Evolutionary conservation across 371 early-diverging fungal genomes (phyloP), one percentile per base, ranked within the genome.

Genomic region (Mucor plumbeus): DNA sequence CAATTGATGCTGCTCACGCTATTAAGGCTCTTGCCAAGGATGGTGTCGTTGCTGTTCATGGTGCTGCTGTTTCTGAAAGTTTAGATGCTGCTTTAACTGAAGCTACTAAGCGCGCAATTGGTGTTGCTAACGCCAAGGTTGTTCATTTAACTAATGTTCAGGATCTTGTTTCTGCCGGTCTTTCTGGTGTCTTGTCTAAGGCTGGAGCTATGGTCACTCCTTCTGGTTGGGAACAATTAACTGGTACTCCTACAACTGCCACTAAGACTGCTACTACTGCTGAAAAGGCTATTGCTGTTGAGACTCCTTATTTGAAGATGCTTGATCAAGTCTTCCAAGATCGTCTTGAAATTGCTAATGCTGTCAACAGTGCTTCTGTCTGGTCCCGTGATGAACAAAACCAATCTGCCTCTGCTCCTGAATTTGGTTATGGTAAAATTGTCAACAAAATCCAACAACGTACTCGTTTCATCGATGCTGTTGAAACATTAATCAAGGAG

Each of bases 371-470:
- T 63, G 78, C 78, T 0, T 83, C 84, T 55, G 40, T 83, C 35
- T 83, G 84, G 84, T 70, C 80, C 41, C 77, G 75, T 38, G 64
- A 75, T 65, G 68, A 75, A 14, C 63, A 76, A n/a, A 60, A 78
- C 39, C 74, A 75, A 11, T 71, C 74, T 59, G 73, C 85, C n/a
- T 81, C 89, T 44, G 88, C 86, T 48, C 94, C 94, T 54, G 94
- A 94, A 81, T 95, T 88, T 76, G 96, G 95, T 36, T 93, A 92
- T 65, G 95, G 95, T 64, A 82, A 85, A 59, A 75, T 93, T 47
- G 68, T 94, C 15, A 85, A 84, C 59, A 84, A 86, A 70, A 83
- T 90, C 66, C 92, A 90, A 70, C 79, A 86, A 61, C 94, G 94
- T 59, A 73, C 84, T 54, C 87, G 87, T 43, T 88, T 92, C 66